These are phyloP conservation scores for Tilletia caries DNA, from an alignment of 1,284 basidiomycete genomes.

Conservation along the genomic window DNA sequence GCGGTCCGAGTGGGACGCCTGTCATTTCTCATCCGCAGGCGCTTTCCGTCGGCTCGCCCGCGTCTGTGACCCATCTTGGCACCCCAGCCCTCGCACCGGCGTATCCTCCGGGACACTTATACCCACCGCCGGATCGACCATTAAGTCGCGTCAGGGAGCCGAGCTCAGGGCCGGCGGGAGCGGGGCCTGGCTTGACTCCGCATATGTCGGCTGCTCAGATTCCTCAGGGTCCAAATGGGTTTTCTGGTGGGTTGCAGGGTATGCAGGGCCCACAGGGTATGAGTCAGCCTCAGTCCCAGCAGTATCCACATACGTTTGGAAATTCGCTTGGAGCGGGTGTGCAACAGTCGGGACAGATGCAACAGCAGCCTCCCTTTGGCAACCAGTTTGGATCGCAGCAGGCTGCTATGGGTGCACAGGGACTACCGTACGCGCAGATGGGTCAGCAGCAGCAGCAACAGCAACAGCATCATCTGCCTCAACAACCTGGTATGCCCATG, in stretches of 20 bases:
- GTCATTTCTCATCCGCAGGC: neutral
- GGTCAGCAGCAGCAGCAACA: neutral
- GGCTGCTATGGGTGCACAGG: neutral
- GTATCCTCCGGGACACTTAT: neutral
- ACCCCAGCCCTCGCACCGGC: neutral
- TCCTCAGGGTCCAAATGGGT: neutral
- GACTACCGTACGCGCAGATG: neutral
- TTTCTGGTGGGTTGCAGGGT: neutral
- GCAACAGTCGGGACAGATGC: neutral
- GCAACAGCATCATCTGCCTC: neutral
- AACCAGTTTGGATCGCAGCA: neutral
- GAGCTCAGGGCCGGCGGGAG: neutral
- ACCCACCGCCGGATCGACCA: neutral
- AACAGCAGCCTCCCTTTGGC: neutral
- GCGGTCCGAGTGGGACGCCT: neutral
- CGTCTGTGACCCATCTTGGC: neutral
- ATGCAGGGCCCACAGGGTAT: neutral
- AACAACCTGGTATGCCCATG: too few species aligned
- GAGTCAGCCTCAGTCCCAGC: neutral
- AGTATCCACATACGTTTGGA: conserved; percentile 10
- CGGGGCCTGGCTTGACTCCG: neutral
- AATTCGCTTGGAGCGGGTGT: neutral
- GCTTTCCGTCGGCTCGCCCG: neutral
- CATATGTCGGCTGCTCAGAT: neutral
- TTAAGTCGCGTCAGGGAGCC: neutral